phyloP scores from a whole-genome alignment of 169 alveolate genomes.

The Besnoitia besnoiti region DNA sequence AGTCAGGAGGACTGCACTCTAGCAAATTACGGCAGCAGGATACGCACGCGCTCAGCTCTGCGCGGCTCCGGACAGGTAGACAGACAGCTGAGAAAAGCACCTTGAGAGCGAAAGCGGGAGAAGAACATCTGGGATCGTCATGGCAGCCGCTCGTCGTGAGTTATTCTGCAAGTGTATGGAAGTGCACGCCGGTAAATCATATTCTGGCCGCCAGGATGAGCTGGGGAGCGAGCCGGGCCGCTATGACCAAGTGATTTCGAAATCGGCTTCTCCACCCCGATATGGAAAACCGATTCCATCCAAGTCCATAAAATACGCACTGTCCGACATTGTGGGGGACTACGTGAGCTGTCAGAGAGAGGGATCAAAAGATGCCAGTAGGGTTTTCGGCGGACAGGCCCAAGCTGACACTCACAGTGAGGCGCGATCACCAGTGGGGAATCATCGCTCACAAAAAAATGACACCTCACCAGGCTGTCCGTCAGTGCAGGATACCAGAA shows the following conservation, averaged over 20 bases:
- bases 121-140: neutral
- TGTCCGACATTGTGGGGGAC: no score
- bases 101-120: neutral
- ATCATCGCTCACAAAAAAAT: no score
- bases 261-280: neutral
- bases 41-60: neutral
- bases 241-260: neutral
- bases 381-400: no score
- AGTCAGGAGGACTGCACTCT: neutral
- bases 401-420: no score
- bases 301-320: no score
- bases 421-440: no score
- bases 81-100: neutral
- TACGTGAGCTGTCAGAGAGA: no score
- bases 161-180: neutral
- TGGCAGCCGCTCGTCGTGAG: slow-evolving; percentile 31
- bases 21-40: neutral
- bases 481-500: neutral
- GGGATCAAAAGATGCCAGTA: no score
- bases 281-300: neutral
- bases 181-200: neutral
- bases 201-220: neutral
- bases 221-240: neutral
- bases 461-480: neutral
- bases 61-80: slow-evolving; percentile 6